Conservation (phyloP, 2,329 filamentous ascomycete genomes). For the Rhynchosporium graminicola region DNA sequence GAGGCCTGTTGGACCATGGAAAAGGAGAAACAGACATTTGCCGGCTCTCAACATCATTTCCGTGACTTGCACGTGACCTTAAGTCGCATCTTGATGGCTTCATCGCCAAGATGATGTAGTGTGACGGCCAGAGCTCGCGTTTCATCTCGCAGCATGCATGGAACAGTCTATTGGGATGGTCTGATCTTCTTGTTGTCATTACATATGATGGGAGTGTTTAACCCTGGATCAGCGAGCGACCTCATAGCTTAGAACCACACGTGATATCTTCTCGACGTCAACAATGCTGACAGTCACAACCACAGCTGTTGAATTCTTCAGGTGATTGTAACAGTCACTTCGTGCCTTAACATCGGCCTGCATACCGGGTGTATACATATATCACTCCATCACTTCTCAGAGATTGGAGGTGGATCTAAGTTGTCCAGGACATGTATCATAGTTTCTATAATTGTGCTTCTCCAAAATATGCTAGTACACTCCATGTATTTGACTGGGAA, state of each 20-base stretch:
- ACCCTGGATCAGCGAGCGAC: neutral
- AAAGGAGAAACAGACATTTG: conserved; percentile 1
- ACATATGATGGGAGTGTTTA: neutral
- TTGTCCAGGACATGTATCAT: no score
- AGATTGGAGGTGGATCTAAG: no score
- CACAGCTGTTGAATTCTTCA: no score
- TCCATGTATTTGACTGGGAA: no score
- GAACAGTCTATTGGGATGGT: conserved; percentile 7
- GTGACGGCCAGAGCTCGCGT: conserved; percentile 5
- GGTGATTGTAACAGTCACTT: no score
- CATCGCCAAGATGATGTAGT: conserved; percentile 11
- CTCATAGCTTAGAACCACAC: neutral
- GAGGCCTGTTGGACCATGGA: conserved; percentile 1
- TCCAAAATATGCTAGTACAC: no score
- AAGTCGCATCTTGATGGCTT: conserved; percentile 1
- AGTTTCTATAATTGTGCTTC: no score
- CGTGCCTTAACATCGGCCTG: no score
- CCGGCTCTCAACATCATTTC: neutral
- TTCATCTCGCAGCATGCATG: conserved; percentile 4
- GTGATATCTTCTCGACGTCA: neutral
- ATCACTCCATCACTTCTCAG: no score
- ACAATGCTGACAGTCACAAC: no score
- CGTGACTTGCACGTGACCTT: conserved; percentile 1
- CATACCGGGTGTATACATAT: no score
- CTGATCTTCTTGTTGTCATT: neutral